A percentile compares a stretch with the other conserved stretches of the same genome.
Evolutionary conservation across 2,329 filamentous ascomycete genomes (phyloP).

Genomic region (Penicillium sp.): DNA sequence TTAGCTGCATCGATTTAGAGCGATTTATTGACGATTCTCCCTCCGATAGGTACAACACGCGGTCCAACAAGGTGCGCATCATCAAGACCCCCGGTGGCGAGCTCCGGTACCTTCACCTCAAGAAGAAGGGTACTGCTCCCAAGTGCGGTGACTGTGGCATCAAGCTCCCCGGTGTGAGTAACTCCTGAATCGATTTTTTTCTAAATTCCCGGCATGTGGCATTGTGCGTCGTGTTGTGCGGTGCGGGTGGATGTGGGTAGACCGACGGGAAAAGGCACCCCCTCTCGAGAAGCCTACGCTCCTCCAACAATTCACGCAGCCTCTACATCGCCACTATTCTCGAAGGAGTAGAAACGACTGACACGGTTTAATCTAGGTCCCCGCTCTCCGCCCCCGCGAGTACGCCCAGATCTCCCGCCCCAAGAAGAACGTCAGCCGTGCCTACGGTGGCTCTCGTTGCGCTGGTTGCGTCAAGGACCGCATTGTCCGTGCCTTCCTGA

Average conservation of each 20-base stretch:
- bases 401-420: conserved; percentile 96
- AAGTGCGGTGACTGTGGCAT: conserved; percentile 99
- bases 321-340: conserved; percentile 1
- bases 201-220: conserved; percentile 16
- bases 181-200: conserved; percentile 23
- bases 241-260: conserved; percentile 17
- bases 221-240: conserved; percentile 14
- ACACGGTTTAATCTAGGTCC: conserved; percentile 60
- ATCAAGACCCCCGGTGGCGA: conserved; percentile 96
- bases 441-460: conserved; percentile 98
- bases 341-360: conserved; percentile 13
- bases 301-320: conserved; percentile 9
- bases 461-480: conserved; percentile 98
- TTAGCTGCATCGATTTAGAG: conserved; percentile 10
- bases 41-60: conserved; percentile 84
- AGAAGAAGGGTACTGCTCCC: conserved; percentile 97
- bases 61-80: conserved; percentile 93
- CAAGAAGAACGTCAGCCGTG: conserved; percentile 98
- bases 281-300: conserved; percentile 5
- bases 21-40: conserved; percentile 34
- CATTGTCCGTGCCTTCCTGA: conserved; percentile 96
- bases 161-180: conserved; percentile 97
- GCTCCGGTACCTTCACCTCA: conserved; percentile 96
- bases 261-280: conserved; percentile 8
- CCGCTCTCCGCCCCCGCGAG: conserved; percentile 96